Conservation (phyloP, 2,329 filamentous ascomycete genomes). For the Alternaria tenuissima region DNA sequence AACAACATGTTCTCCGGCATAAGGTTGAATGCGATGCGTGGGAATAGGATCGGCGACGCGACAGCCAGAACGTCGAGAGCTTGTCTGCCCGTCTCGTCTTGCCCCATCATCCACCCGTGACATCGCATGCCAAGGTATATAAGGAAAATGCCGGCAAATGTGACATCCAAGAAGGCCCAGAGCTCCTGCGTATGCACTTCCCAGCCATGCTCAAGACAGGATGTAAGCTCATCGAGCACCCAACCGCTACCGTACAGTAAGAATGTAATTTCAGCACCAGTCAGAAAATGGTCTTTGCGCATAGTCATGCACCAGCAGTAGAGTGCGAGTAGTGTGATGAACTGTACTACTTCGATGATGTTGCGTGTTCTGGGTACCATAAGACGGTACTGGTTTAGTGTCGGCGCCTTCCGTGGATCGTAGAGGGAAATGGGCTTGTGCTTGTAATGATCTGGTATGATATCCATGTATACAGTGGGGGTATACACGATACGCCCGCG, state of each 20-base stretch:
- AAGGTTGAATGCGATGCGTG: conserved; percentile 81
- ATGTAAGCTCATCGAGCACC: conserved; percentile 79
- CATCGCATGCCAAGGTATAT: conserved; percentile 74
- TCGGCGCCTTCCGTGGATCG: conserved; percentile 75
- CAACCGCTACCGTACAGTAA: conserved; percentile 78
- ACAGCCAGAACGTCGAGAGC: conserved; percentile 82
- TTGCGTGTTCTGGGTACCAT: conserved; percentile 83
- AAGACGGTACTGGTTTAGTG: conserved; percentile 85
- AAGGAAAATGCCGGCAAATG: conserved; percentile 76
- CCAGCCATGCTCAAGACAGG: conserved; percentile 78
- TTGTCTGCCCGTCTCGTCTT: conserved; percentile 65
- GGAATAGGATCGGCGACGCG: conserved; percentile 78
- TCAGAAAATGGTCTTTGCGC: conserved; percentile 66
- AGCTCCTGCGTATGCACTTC: conserved; percentile 86
- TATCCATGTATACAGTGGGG: conserved; percentile 80
- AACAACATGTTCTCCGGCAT: conserved; percentile 87
- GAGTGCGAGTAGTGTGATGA: conserved; percentile 71
- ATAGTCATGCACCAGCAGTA: conserved; percentile 78
- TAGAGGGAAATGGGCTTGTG: conserved; percentile 82
- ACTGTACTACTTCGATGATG: conserved; percentile 77
- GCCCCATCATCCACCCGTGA: conserved; percentile 65
- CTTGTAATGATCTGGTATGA: conserved; percentile 87
- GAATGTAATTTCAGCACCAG: conserved; percentile 71
- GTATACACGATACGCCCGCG: conserved; percentile 83
- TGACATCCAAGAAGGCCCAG: conserved; percentile 86